A percentile compares a stretch with the other conserved stretches of the same genome.
Conservation (phyloP, 2,329 filamentous ascomycete genomes). For the Stagonosporopsis rhizophila region DNA sequence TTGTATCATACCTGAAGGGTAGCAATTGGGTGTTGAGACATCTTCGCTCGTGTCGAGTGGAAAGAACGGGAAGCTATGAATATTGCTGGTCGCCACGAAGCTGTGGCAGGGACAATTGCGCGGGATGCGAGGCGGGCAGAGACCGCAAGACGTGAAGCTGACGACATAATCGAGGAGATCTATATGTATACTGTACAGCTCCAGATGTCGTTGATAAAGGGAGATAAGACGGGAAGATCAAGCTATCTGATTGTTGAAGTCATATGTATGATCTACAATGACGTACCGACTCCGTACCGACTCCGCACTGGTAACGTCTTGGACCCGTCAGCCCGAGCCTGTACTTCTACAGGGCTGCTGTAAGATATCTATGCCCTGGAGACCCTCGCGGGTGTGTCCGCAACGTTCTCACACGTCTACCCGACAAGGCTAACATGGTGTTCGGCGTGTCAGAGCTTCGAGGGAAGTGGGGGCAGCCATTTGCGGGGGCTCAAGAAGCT, state of each 20-base stretch:
- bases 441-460: slow-evolving; percentile 2
- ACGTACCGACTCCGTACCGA: slow-evolving; percentile 17
- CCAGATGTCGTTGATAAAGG: slow-evolving; percentile 21
- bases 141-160: slow-evolving; percentile 36
- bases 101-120: slow-evolving; percentile 36
- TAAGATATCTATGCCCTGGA: slow-evolving; percentile 2
- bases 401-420: neutral
- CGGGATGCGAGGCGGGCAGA: slow-evolving; percentile 42
- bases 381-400: neutral
- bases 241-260: slow-evolving; percentile 21
- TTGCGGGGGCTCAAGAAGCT: slow-evolving; percentile 7
- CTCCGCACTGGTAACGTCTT: slow-evolving; percentile 15
- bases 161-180: slow-evolving; percentile 31
- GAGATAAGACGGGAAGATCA: slow-evolving; percentile 27
- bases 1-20: slow-evolving; percentile 45
- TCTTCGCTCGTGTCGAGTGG: slow-evolving; percentile 35
- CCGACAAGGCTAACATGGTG: neutral
- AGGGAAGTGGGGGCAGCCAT: slow-evolving; percentile 2
- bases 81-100: slow-evolving; percentile 26
- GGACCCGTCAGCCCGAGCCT: slow-evolving; percentile 13
- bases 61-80: slow-evolving; percentile 36
- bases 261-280: slow-evolving; percentile 16
- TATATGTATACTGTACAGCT: slow-evolving; percentile 23
- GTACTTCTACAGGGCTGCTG: neutral
- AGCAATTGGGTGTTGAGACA: slow-evolving; percentile 50